phyloP scores from a whole-genome alignment of 495 filamentous ascomycete genomes.

The Amphirosellinia nigrospora region DNA sequence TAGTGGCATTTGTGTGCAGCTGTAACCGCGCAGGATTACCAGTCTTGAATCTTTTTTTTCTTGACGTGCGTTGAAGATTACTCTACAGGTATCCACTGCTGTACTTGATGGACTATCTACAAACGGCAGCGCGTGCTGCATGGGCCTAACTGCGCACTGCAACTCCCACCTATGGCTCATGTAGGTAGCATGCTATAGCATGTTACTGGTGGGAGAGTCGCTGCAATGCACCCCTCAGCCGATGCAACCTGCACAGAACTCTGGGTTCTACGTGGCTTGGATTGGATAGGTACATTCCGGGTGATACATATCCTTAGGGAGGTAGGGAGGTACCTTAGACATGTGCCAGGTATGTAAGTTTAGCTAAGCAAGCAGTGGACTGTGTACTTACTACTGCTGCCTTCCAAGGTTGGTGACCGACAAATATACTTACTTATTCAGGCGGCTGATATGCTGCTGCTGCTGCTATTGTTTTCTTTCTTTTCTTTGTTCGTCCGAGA shows the following conservation, averaged over 20 bases:
- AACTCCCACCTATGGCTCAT: not conserved
- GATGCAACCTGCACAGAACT: conserved; percentile 21
- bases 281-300: conserved; percentile 12
- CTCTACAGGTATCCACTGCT: not conserved
- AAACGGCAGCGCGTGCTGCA: conserved; percentile 11
- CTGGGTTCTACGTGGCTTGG: conserved; percentile 23
- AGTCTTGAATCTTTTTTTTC: not conserved
- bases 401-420: not conserved
- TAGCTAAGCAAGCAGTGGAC: conserved; percentile 3
- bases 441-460: not conserved
- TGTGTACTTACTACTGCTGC: not conserved
- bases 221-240: conserved; percentile 25
- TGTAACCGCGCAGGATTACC: not conserved
- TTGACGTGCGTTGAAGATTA: not conserved
- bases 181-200: not conserved
- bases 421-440: not conserved
- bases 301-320: too few relatives aligned
- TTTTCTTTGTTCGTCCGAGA: conserved; percentile 5
- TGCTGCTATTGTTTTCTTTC: not conserved
- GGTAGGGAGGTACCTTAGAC: not conserved
- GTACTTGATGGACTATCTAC: not conserved
- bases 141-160: conserved; percentile 18
- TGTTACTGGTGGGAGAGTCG: conserved; percentile 13
- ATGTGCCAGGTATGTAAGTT: not conserved
- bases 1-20: not conserved